These are phyloP conservation scores for Colletotrichum sp. DNA, from an alignment of 2,329 filamentous ascomycete genomes.

Conservation along the genomic window DNA sequence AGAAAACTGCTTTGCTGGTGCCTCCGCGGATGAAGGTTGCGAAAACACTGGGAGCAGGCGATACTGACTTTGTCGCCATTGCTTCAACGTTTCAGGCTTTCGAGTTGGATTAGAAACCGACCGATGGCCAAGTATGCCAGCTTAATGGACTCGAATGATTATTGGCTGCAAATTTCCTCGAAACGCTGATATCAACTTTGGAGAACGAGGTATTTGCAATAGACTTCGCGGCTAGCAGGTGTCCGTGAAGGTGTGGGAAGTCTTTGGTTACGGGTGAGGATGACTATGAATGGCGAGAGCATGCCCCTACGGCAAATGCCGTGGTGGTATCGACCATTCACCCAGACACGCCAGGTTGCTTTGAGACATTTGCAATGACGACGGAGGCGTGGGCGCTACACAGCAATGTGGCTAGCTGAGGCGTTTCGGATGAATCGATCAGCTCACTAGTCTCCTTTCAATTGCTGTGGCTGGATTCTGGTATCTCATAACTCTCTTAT, in stretches of 20 bases:
- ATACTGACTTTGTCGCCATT: neutral
- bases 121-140: neutral
- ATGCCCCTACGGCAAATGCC: neutral
- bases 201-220: neutral
- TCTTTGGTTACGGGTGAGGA: neutral
- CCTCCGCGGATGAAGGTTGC: neutral
- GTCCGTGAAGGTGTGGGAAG: neutral
- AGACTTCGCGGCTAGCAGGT: neutral
- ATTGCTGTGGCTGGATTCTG: neutral
- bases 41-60: neutral
- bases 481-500: neutral
- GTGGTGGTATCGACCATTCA: neutral
- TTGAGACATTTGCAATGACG: neutral
- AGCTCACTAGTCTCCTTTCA: neutral
- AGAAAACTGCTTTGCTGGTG: constrained; percentile 38
- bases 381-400: neutral
- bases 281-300: neutral
- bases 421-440: neutral
- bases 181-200: neutral
- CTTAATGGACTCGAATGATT: neutral
- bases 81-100: neutral
- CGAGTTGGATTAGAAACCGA: neutral
- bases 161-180: neutral
- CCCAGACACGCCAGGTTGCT: neutral
- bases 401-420: neutral